phyloP scores from a whole-genome alignment of 2,329 filamentous ascomycete genomes.

The Neoarthrinium moseri region DNA sequence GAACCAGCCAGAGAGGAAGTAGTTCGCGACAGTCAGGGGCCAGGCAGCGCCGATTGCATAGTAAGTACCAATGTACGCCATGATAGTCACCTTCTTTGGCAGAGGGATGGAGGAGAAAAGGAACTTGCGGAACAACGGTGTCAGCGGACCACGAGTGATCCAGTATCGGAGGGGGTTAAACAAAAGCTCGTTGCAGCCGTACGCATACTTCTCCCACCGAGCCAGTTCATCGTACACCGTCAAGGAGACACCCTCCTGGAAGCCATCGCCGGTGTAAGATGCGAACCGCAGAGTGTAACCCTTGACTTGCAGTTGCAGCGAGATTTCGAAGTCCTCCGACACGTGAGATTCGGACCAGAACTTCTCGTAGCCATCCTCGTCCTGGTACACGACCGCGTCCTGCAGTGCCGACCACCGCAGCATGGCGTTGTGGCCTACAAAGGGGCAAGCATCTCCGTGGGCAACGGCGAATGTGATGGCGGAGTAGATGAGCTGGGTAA shows the following conservation, averaged over 20 bases:
- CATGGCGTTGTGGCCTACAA: conserved; percentile 79
- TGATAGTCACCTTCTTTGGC: conserved; percentile 72
- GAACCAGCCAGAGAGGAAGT: conserved; percentile 75
- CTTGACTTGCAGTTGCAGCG: conserved; percentile 69
- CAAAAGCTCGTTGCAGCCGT: conserved; percentile 78
- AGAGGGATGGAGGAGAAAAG: conserved; percentile 71
- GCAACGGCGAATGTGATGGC: conserved; percentile 76
- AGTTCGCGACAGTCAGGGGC: conserved; percentile 72
- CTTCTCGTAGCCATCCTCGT: conserved; percentile 72
- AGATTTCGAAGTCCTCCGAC: conserved; percentile 82
- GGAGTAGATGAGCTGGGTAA: conserved; percentile 73
- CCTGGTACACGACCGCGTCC: conserved; percentile 63
- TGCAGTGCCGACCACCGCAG: conserved; percentile 75
- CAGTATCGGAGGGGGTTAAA: conserved; percentile 77
- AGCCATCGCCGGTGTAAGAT: conserved; percentile 72
- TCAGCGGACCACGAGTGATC: conserved; percentile 73
- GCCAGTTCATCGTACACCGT: conserved; percentile 84
- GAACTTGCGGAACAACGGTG: conserved; percentile 74
- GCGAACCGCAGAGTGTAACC: conserved; percentile 73
- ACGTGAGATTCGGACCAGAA: conserved; percentile 82
- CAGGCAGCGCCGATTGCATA: conserved; percentile 76
- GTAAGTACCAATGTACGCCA: conserved; percentile 78
- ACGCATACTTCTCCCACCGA: conserved; percentile 85
- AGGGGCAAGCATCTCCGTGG: conserved; percentile 74
- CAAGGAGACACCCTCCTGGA: conserved; percentile 80